Percentiles rank a stretch among this genome's conserved stretches.
These are phyloP conservation scores for Talaromyces trachyspermus DNA, from an alignment of 495 filamentous ascomycete genomes.

Conservation along the genomic window DNA sequence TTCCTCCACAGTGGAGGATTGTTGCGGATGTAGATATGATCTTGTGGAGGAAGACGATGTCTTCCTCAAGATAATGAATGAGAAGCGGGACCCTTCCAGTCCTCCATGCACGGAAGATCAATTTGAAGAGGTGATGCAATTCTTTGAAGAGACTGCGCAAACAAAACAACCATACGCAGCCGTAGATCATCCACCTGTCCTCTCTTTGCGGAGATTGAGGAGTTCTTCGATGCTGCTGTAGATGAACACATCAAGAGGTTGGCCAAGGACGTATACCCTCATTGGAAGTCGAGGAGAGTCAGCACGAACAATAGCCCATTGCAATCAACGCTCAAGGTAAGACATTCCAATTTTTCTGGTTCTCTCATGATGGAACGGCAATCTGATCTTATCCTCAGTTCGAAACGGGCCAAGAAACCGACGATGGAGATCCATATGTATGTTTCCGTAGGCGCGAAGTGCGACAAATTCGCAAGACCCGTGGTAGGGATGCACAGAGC, in stretches of 20 bases:
- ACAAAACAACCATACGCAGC: constrained; percentile 78
- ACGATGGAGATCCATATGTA: constrained; percentile 94
- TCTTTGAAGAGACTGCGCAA: constrained; percentile 81
- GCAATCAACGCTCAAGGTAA: constrained; percentile 66
- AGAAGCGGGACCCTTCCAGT: constrained; percentile 53
- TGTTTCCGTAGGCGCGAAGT: constrained; percentile 96
- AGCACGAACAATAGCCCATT: constrained; percentile 58
- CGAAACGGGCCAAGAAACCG: constrained; percentile 84
- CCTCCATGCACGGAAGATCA: constrained; percentile 72
- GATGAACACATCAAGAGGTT: constrained; percentile 58
- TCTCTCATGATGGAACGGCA: not conserved
- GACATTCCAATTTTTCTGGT: constrained; percentile 1
- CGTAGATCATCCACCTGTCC: constrained; percentile 75
- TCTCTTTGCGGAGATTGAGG: constrained; percentile 75
- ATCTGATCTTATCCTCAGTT: constrained; percentile 48
- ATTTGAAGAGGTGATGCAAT: constrained; percentile 90
- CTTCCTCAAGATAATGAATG: constrained; percentile 78
- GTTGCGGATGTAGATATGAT: constrained; percentile 77
- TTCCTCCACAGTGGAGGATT: constrained; percentile 96
- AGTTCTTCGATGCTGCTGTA: constrained; percentile 65
- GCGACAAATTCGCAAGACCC: constrained; percentile 88
- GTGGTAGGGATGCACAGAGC: constrained; percentile 86
- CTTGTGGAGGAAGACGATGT: constrained; percentile 84
- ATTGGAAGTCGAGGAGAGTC: constrained; percentile 74
- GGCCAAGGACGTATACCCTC: constrained; percentile 79